A percentile compares a stretch with the other conserved stretches of the same genome.
Conservation (phyloP, 2,329 filamentous ascomycete species). For the Penicillium sp. region DNA sequence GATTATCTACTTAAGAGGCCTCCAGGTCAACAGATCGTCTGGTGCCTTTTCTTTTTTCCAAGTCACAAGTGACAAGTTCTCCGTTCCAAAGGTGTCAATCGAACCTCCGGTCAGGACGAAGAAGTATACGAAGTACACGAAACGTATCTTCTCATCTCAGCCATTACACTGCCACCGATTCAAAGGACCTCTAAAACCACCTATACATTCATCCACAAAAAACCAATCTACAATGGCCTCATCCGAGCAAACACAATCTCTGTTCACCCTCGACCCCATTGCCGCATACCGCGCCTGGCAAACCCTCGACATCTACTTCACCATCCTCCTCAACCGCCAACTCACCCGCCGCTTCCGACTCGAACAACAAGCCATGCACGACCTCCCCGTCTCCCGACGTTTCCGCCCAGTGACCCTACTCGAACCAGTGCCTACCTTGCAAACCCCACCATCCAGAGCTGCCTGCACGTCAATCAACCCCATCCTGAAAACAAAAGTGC, state of each 20-base stretch:
- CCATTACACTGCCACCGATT: not conserved
- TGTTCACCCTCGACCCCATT: conserved; percentile 20
- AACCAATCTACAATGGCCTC: not conserved
- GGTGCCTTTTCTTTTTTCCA: not conserved
- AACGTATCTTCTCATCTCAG: not conserved
- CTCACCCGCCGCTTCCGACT: conserved; percentile 26
- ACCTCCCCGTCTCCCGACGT: conserved; percentile 13
- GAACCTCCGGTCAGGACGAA: not conserved
- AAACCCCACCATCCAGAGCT: conserved; percentile 9
- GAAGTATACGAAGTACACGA: conserved; percentile 4
- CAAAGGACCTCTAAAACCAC: not conserved
- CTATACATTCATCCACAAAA: not conserved
- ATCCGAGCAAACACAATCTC: not conserved
- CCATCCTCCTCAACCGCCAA: conserved; percentile 27
- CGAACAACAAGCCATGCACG: conserved; percentile 26
- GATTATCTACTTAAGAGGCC: not conserved
- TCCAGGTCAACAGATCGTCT: not conserved
- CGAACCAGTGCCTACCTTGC: conserved; percentile 22
- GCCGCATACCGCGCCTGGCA: conserved; percentile 29
- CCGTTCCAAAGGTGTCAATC: not conserved
- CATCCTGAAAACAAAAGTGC: conserved; percentile 12
- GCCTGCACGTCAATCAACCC: not conserved
- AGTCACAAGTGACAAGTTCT: not conserved
- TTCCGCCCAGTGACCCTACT: conserved; percentile 27
- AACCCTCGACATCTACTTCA: conserved; percentile 25